Evolutionary conservation across 805 yeast genomes (phyloP), one percentile per base, ranked within the genome.

Genomic region (Saccharomycopsis sp.): DNA sequence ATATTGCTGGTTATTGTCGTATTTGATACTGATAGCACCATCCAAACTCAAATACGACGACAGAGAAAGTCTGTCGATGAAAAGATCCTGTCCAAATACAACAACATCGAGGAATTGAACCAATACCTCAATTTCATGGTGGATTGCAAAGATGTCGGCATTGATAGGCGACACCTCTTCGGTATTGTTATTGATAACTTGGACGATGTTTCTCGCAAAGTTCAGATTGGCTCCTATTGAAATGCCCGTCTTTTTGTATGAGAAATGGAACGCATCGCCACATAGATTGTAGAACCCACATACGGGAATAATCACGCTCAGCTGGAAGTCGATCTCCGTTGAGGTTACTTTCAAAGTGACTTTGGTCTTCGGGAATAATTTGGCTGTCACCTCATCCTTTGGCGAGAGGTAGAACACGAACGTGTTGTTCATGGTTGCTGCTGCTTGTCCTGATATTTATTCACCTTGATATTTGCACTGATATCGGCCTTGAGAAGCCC

Each of bases 1-100:
- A 17, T 3, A 44, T 7, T 3, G 49, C 7, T n/a, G 8, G 3
- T 44, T 19, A 17, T 17, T 44, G 8, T n/a, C 19, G 12, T 44
- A 44, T 44, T 44, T 8, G 49, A 44, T 17, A 12, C 22, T 44
- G 49, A 44, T 17, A 19, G 12, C 12, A 44, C 49, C 49, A 8
- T 19, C 20, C 19, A 7, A 17, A 3, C 9, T 3, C 5, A 17
- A 44, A 5, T 5, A 3, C 19, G 19, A 17, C 3, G 49, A 44
- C 49, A 44, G 49, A 44, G 49, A 44, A 44, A 44, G 49, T 44
- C 49, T 44, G 22, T 44, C 49, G 20, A 44, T 44, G 12, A n/a
- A 44, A 44, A 44, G 22, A 44, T 44, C 49, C 7, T 8, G 8
- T 5, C 49, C 49, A 44, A 44, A 19, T 3, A 44, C 12, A 44